Conservation (phyloP, 768 basidiomycete species). For the Lenzites betulinus region DNA sequence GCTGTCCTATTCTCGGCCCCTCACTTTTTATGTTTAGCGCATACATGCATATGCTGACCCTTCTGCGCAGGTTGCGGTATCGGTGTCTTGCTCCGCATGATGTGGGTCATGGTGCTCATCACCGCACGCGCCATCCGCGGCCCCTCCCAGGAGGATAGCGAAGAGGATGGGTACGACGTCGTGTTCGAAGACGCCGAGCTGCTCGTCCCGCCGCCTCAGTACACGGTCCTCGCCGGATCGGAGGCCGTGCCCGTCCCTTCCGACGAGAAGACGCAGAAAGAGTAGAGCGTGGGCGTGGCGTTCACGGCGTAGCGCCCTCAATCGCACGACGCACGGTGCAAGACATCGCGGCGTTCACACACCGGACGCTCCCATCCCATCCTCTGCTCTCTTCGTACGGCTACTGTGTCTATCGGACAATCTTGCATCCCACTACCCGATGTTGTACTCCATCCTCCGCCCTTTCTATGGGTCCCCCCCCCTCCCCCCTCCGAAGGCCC, state of each 20-base stretch:
- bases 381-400: neutral
- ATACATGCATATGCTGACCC: neutral
- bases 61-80: conserved; percentile 68
- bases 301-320: neutral
- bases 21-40: too few relatives aligned
- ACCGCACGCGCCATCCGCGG: conserved; percentile 54
- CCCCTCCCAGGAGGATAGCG: conserved; percentile 41
- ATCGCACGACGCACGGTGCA: too few relatives aligned
- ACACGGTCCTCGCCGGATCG: conserved; percentile 41
- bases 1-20: neutral
- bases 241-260: conserved; percentile 45
- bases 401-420: neutral
- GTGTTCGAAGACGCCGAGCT: conserved; percentile 50
- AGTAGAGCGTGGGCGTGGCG: neutral
- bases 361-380: too few relatives aligned
- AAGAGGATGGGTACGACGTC: conserved; percentile 44
- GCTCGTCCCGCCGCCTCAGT: conserved; percentile 56
- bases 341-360: too few relatives aligned
- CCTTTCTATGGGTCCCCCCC: neutral
- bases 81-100: conserved; percentile 79
- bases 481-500: too few relatives aligned
- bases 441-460: neutral
- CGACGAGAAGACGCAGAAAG: conserved; percentile 15
- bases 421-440: neutral
- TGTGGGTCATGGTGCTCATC: conserved; percentile 72